These are phyloP conservation scores for Nannochloris sp. DNA, from an alignment of 139 green algal species.

Conservation along the genomic window DNA sequence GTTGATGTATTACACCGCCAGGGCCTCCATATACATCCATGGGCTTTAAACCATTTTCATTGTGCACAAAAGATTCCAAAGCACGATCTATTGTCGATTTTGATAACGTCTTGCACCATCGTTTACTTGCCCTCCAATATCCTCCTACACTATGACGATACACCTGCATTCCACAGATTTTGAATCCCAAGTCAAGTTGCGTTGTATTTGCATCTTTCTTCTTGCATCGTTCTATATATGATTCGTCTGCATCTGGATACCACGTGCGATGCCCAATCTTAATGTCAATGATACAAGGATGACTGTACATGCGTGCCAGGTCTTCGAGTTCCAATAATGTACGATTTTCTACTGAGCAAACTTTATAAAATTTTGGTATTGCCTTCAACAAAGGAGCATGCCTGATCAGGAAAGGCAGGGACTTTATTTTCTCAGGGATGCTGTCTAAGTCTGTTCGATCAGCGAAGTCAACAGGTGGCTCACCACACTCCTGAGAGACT, in stretches of 20 bases:
- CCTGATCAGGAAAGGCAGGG: constrained; percentile 33
- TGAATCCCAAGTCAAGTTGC: constrained; percentile 62
- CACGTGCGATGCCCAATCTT: constrained; percentile 59
- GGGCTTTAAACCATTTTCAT: constrained; percentile 35
- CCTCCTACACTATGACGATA: constrained; percentile 37
- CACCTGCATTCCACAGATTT: constrained; percentile 68
- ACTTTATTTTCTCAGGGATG: no score
- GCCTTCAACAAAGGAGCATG: constrained; percentile 39
- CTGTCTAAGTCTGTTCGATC: no score
- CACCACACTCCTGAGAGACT: background rate
- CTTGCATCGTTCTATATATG: constrained; percentile 54
- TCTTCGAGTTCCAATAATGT: constrained; percentile 64
- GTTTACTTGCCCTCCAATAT: constrained; percentile 48
- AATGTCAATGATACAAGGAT: constrained; percentile 65
- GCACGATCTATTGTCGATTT: constrained; percentile 42
- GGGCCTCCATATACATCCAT: constrained; percentile 44
- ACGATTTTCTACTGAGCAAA: constrained; percentile 12
- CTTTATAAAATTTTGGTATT: constrained; percentile 48
- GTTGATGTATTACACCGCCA: constrained; percentile 43
- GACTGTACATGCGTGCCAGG: constrained; percentile 39
- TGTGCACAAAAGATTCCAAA: constrained; percentile 59
- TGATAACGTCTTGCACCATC: constrained; percentile 68
- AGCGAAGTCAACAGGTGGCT: no score
- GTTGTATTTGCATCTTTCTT: constrained; percentile 69
- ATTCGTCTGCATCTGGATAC: constrained; percentile 45